These are phyloP conservation scores for Plasmopara muralis DNA, from an alignment of 352 stramenopile species.

Conservation along the genomic window DNA sequence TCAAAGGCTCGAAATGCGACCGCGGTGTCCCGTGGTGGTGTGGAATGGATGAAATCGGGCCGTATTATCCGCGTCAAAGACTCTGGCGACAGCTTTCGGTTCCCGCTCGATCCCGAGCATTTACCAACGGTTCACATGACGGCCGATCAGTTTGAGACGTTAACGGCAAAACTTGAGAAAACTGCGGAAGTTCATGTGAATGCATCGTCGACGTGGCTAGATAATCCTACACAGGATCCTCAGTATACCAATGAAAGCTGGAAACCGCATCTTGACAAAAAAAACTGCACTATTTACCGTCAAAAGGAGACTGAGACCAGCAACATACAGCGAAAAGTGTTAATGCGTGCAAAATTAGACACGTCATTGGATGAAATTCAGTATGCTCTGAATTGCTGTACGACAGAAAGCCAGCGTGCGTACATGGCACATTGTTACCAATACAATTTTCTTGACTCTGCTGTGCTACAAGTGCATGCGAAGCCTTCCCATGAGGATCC, in stretches of 20 bases:
- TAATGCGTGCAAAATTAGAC: slow-evolving; percentile 63
- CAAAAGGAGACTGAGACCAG: slow-evolving; percentile 37
- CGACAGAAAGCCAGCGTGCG: slow-evolving; percentile 53
- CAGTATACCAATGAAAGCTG: slow-evolving; percentile 52
- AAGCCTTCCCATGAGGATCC: slow-evolving; percentile 38
- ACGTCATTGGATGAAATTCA: slow-evolving; percentile 62
- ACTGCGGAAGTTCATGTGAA: slow-evolving; percentile 41
- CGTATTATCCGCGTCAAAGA: slow-evolving; percentile 69
- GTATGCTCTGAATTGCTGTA: slow-evolving; percentile 54
- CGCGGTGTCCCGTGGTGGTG: slow-evolving; percentile 35
- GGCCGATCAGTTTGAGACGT: slow-evolving; percentile 21
- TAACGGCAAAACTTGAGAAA: slow-evolving; percentile 26
- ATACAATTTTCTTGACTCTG: slow-evolving; percentile 64
- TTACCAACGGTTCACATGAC: slow-evolving; percentile 37
- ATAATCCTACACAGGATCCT: slow-evolving; percentile 56
- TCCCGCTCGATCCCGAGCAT: slow-evolving; percentile 58
- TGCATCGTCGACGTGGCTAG: slow-evolving; percentile 48
- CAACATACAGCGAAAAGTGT: slow-evolving; percentile 36
- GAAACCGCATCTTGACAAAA: slow-evolving; percentile 66
- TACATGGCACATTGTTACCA: slow-evolving; percentile 63
- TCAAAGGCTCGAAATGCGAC: slow-evolving; percentile 18
- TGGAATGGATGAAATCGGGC: slow-evolving; percentile 59
- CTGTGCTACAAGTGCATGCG: slow-evolving; percentile 61
- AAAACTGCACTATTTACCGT: slow-evolving; percentile 66
- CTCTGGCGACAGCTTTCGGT: slow-evolving; percentile 61